Evolutionary conservation across 805 yeast species (phyloP).

Genomic region (Torulaspora indica): DNA sequence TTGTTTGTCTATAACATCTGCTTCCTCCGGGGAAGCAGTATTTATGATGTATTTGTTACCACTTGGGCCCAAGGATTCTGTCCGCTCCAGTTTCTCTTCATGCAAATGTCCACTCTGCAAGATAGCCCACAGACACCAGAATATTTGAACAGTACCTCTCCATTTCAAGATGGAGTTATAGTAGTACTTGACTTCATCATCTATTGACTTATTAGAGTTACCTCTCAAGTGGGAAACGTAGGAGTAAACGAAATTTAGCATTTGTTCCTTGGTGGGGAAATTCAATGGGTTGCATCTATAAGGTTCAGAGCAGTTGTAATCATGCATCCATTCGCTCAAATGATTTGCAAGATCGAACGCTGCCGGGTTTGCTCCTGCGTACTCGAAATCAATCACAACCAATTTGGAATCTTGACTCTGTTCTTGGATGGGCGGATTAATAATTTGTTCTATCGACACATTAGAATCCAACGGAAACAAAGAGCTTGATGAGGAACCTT

Average conservation of each 20-base stretch:
- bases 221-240: constrained; percentile 58
- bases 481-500: constrained; percentile 24
- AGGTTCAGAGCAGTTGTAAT: constrained; percentile 60
- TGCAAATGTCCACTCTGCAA: constrained; percentile 57
- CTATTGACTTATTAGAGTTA: constrained; percentile 36
- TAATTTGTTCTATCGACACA: constrained; percentile 30
- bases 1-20: constrained; percentile 20
- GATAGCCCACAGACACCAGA: constrained; percentile 92
- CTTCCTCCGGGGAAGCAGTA: constrained; percentile 20
- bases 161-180: constrained; percentile 66
- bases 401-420: constrained; percentile 59
- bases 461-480: constrained; percentile 31
- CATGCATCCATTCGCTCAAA: constrained; percentile 95
- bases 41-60: constrained; percentile 46
- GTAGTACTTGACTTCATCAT: constrained; percentile 45
- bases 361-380: constrained; percentile 84
- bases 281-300: constrained; percentile 42
- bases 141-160: constrained; percentile 74
- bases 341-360: constrained; percentile 92
- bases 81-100: constrained; percentile 20
- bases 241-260: constrained; percentile 66
- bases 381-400: constrained; percentile 95
- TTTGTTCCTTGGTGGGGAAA: constrained; percentile 68
- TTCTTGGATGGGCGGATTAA: constrained; percentile 38
- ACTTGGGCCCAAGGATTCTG: constrained; percentile 49